Conservation (phyloP, 768 basidiomycete genomes). For the Psilocybe azurescens region DNA sequence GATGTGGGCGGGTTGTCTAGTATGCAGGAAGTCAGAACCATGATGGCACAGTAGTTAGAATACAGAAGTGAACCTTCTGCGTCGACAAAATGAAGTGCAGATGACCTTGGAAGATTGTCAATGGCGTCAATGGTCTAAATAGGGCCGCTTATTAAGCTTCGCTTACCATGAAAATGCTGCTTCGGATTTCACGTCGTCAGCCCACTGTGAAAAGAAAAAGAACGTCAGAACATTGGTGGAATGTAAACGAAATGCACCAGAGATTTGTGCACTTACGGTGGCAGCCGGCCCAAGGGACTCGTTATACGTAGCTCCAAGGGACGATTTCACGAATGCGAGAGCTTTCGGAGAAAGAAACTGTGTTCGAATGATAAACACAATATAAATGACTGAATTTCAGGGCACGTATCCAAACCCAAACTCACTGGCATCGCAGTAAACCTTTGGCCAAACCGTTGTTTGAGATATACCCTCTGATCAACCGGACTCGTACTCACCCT, state of each 20-base stretch:
- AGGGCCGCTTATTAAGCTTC: conserved; percentile 1
- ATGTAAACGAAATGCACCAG: not conserved
- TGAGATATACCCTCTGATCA: not conserved
- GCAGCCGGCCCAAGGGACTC: conserved; percentile 53
- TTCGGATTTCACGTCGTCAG: conserved; percentile 49
- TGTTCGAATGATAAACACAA: too few relatives aligned
- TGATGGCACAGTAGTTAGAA: not conserved
- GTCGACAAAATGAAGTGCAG: conserved; percentile 54
- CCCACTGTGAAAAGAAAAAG: conserved; percentile 43
- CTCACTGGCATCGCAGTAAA: conserved; percentile 7
- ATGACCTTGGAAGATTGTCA: conserved; percentile 33
- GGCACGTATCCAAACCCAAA: not conserved
- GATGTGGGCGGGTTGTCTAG: conserved; percentile 47
- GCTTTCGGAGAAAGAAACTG: conserved; percentile 56
- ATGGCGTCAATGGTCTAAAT: not conserved
- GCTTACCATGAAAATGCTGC: conserved; percentile 40
- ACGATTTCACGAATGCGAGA: conserved; percentile 48
- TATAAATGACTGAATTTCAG: too few relatives aligned
- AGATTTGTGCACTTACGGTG: conserved; percentile 33
- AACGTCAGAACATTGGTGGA: not conserved
- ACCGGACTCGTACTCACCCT: not conserved
- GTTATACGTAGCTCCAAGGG: conserved; percentile 46
- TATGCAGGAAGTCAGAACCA: not conserved
- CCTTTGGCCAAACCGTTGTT: not conserved
- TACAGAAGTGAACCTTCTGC: conserved; percentile 40